Evolutionary conservation across 1,284 basidiomycete genomes (phyloP), one percentile per base, ranked within the genome.

Genomic region (Naganishia liquefaciens): DNA sequence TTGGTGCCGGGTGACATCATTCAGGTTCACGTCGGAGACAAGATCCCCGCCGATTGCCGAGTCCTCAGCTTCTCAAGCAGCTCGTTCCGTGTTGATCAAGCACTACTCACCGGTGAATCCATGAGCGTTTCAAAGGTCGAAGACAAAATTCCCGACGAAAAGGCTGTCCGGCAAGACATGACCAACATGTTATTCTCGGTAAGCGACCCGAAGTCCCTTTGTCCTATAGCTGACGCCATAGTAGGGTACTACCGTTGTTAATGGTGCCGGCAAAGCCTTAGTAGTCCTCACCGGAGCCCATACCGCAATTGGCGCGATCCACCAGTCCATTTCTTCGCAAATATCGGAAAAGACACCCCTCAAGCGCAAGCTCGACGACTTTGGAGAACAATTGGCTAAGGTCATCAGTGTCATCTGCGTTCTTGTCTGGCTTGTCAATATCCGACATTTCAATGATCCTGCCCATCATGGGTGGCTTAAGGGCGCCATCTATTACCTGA

Each of bases 401-500:
- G 93, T 96, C 78, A 96, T 96, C 79, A 86, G 88, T 49, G 90
- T 95, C 69, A 95, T 97, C 72, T 97, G 93, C 73, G 82, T 96
- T 67, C 87, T 96, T 69, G 93, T 96, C 71, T 96, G 93, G 93
- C 82, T 96, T 68, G 88, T 97, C 81, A 96, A 97, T 80, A 84
- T 93, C 72, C 86, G 90, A 58, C 91, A 96, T 80, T 97, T 96
- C 78, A 88, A 85, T 84, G 93, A 97, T 74, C 91, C 93, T 13
- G 85, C 88, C 25, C 93, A 96, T 76, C 89, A 90, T 71, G 90
- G 93, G 63, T 86, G 82, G 65, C 81, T 96, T 72, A 92, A 93
- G 77, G 93, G 93, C 46, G 93, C 93, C 0, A 86, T 97, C 68
- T 96, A 96, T 79, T 97, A 97, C 80, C 91, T 97, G 84, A 97